These are phyloP conservation scores for Lecanicillium sp. DNA, from an alignment of 2,329 filamentous ascomycete genomes.

Conservation along the genomic window DNA sequence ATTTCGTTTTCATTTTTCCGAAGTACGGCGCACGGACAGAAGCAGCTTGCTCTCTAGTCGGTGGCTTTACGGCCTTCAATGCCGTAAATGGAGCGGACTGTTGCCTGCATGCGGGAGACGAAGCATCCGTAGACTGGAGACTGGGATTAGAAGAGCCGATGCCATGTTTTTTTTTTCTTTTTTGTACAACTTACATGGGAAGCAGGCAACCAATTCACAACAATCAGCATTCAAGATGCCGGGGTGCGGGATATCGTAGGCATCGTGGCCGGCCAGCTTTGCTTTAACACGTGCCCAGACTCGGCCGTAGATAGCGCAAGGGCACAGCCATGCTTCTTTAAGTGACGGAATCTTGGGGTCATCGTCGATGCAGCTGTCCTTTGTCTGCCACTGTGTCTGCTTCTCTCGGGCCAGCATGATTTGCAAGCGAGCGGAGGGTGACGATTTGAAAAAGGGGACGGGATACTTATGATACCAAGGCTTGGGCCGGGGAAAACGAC, in stretches of 20 bases:
- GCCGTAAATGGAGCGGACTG: constrained; percentile 27
- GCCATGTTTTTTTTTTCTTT: too few relatives aligned
- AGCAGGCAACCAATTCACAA: constrained; percentile 18
- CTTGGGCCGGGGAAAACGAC: constrained; percentile 15
- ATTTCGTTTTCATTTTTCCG: constrained; percentile 29
- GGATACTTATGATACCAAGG: constrained; percentile 15
- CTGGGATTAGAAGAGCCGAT: too few relatives aligned
- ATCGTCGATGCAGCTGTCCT: neutral
- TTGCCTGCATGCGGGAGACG: constrained; percentile 24
- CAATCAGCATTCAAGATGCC: constrained; percentile 21
- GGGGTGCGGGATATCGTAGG: constrained; percentile 14
- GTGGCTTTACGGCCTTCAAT: constrained; percentile 22
- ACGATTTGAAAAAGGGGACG: constrained; percentile 13
- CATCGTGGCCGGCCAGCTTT: constrained; percentile 19
- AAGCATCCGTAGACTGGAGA: constrained; percentile 29
- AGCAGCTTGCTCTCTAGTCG: constrained; percentile 25
- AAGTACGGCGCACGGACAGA: constrained; percentile 24
- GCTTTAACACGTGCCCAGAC: constrained; percentile 20
- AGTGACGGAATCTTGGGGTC: neutral
- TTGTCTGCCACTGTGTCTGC: constrained; percentile 10
- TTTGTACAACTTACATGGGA: constrained; percentile 23
- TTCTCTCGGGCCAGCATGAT: constrained; percentile 4
- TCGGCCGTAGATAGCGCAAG: constrained; percentile 26
- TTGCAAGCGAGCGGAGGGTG: constrained; percentile 15
- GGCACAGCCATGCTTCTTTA: constrained; percentile 17